phyloP scores from a whole-genome alignment of 73 alveolate genomes.

The Tetrahymena malaccensis region DNA sequence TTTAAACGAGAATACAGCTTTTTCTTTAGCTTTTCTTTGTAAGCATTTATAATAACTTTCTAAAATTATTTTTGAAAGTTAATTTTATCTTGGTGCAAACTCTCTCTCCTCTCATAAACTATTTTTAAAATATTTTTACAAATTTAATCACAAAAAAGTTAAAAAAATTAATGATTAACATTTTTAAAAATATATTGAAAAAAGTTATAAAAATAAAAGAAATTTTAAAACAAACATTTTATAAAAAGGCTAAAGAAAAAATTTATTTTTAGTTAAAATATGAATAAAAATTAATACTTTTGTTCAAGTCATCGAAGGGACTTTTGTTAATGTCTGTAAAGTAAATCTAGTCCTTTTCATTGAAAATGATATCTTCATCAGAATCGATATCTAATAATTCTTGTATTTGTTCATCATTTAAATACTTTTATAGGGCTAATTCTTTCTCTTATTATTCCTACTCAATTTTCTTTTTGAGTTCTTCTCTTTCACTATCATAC shows the following conservation, averaged over 20 bases:
- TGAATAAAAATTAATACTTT: neutral
- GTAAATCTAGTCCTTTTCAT: neutral
- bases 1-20: neutral
- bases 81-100: neutral
- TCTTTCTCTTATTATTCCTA: neutral
- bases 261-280: neutral
- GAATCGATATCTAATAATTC: neutral
- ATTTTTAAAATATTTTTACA: neutral
- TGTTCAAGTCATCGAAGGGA: neutral
- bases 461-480: neutral
- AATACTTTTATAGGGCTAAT: neutral
- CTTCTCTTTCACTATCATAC: neutral
- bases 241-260: too few species aligned
- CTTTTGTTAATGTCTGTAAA: neutral
- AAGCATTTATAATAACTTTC: neutral
- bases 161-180: too few species aligned
- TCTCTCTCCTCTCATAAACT: neutral
- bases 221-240: neutral
- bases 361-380: neutral
- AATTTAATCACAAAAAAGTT: too few species aligned
- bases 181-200: too few species aligned
- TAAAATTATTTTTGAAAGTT: neutral
- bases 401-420: neutral
- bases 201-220: too few species aligned
- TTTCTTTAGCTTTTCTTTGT: neutral